Base-by-base conservation (phyloP, 176 grass and related monocot genomes). In the Oropetium thomaeum region DNA sequence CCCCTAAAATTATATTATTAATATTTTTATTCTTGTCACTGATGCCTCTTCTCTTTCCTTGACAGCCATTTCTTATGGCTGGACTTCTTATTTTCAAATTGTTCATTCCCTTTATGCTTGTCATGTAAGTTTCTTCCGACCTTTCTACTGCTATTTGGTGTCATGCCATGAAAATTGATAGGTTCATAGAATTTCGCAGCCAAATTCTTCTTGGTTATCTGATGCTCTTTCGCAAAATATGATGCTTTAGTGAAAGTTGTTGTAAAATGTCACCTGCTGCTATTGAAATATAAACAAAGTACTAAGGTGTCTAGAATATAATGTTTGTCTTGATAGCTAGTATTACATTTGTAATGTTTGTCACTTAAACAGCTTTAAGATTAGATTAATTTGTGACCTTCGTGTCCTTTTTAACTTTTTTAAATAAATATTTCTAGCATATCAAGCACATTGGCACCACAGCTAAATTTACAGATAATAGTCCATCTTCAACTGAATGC, bases 51-150 rank as follows among this genome's bases (percentile, higher is more conserved):
- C 38, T 54, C 49, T 51, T 75, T 70, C 58, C 39, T 17, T 76
- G 82, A 61, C 90, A 97, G 93, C 93, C 93, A 54, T 97, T 97
- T 89, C 90, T 97, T 79, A 97, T 97, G 93, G 74, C 93, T 37
- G 93, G 88, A 32, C 86, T 97, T 85, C 90, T 97, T 60, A 93
- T 97, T 65, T 97, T 97, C 81, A 97, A 97, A 84, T 65, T 97
- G 54, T 91, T 97, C 84, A 97, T 97, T 87, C 93, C 93, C 51
- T 97, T 93, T 81, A 90, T 97, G 83, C 88, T 93, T 78, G 93
- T 97, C 62, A 97, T 97, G 93, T 97, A 89, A 93, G 93, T 90
- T 74, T 43, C 40, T 33, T 75, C 68, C 14, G 26, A 48, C 41
- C 57, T 52, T 52, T 19, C 59, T 33, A 70, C 10, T 62, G 32